A percentile compares a stretch with the other conserved stretches of the same genome.
Evolutionary conservation across 352 stramenopile genomes (phyloP).

Genomic region (Globisporangium spinosum): DNA sequence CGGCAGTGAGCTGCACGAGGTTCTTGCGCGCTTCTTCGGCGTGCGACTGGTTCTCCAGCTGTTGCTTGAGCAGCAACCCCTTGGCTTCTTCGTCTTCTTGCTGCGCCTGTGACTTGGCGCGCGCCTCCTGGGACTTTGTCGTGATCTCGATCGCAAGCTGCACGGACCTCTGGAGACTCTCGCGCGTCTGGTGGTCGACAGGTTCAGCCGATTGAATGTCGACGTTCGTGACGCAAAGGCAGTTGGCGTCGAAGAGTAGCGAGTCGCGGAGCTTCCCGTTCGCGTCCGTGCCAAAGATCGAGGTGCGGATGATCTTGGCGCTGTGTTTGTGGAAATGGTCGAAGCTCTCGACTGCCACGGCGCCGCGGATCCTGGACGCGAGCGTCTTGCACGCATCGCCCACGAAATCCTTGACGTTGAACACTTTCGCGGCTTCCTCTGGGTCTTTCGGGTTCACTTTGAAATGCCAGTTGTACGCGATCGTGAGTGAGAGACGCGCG

Average conservation of each 20-base stretch:
- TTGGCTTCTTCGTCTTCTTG: constrained; percentile 83
- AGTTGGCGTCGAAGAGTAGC: constrained; percentile 69
- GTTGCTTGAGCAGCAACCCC: constrained; percentile 61
- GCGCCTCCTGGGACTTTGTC: constrained; percentile 77
- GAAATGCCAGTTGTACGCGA: constrained; percentile 86
- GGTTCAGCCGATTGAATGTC: constrained; percentile 79
- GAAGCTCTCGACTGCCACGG: constrained; percentile 68
- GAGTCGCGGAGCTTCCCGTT: constrained; percentile 47
- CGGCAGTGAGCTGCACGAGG: constrained; percentile 66
- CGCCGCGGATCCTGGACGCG: constrained; percentile 68
- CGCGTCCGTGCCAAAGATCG: constrained; percentile 71
- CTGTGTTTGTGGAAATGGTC: constrained; percentile 86
- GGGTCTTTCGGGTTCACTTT: constrained; percentile 49
- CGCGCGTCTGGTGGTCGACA: constrained; percentile 64
- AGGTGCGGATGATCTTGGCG: constrained; percentile 72
- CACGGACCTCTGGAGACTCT: constrained; percentile 78
- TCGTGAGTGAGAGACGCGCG: constrained; percentile 65
- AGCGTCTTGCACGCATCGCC: constrained; percentile 81
- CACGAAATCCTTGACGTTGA: constrained; percentile 81
- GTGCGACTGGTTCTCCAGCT: constrained; percentile 74
- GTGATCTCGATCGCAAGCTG: constrained; percentile 86
- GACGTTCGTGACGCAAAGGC: constrained; percentile 79
- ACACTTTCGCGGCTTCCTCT: constrained; percentile 61
- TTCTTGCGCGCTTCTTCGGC: constrained; percentile 72
- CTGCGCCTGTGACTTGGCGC: constrained; percentile 73